Base-by-base conservation (phyloP, 2,329 filamentous ascomycete genomes). In the Aspergillus hortae region DNA sequence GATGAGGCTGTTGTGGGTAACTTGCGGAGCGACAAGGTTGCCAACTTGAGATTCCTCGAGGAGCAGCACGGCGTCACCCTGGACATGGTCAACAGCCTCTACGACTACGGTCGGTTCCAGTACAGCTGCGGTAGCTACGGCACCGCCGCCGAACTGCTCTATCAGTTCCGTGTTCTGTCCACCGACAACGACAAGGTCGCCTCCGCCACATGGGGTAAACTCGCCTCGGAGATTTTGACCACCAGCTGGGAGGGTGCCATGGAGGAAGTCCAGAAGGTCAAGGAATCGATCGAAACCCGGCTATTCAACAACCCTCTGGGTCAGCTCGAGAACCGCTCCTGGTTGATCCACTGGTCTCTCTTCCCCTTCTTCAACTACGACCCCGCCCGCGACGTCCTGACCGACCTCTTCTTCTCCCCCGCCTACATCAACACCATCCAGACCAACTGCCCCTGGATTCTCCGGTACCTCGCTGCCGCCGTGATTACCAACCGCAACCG, bases 361-460 rank as follows among this genome's bases (percentile, higher is more conserved):
- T 99, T 97, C 84, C 92, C 94, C 56, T 92, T 96, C 78, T 99
- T 97, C 84, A 97, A 99, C 85, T 87, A 90, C 78, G 92, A 97
- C 67, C 82, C 85, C 60, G 90, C 90, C 53, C 90, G 92, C 67
- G 94, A 99, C 70, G 84, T 85, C 63, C 83, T 99, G 65, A 90
- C 94, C 68, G 94, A 99, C 65, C 86, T 97, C 72, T 94, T 96
- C 82, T 97, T 99, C 84, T 95, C 89, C 59, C 89, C 92, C 59
- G 84, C 90, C 65, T 99, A 90, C 82, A 99, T 99, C 85, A 99
- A 97, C 84, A 97, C 92, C 65, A 96, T 99, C 73, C 94, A 99
- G 82, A 96, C 94, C 54, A 88, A 86, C 66, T 96, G 91, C 80
- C 92, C 94, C 6, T 99, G 94, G 94, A 86, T 96, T 59, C 82